phyloP scores from a whole-genome alignment of 1,284 basidiomycete species.

The Wallemia hederae region DNA sequence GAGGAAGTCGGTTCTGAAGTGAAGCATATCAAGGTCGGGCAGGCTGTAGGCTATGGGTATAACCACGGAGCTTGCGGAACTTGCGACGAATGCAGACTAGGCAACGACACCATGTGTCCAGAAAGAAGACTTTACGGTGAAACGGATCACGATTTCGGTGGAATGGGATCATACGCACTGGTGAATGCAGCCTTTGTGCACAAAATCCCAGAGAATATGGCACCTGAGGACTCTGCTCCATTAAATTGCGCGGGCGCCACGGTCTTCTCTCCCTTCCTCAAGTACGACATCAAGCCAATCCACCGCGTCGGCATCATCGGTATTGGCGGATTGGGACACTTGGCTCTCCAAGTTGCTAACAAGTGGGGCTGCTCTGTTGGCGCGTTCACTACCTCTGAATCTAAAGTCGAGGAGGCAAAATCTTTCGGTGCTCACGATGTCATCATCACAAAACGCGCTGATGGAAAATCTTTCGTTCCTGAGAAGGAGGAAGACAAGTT shows the following conservation, averaged over 20 bases:
- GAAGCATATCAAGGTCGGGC: conserved; percentile 18
- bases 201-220: not conserved
- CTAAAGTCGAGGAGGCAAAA: conserved; percentile 13
- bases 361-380: not conserved
- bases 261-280: not conserved
- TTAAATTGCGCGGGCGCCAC: not conserved
- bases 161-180: not conserved
- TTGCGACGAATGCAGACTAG: conserved; percentile 5
- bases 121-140: not conserved
- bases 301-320: conserved; percentile 18
- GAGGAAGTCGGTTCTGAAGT: conserved; percentile 15
- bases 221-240: not conserved
- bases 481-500: not conserved
- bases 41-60: conserved; percentile 18
- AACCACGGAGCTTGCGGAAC: conserved; percentile 15
- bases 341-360: conserved; percentile 9
- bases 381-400: conserved; percentile 14
- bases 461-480: not conserved
- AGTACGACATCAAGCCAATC: not conserved
- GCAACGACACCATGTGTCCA: not conserved
- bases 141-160: not conserved
- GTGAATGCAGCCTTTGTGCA: not conserved
- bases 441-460: not conserved
- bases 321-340: conserved; percentile 19
- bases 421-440: not conserved